Conservation (phyloP, 768 basidiomycete species). For the Boletus reticuloceps region DNA sequence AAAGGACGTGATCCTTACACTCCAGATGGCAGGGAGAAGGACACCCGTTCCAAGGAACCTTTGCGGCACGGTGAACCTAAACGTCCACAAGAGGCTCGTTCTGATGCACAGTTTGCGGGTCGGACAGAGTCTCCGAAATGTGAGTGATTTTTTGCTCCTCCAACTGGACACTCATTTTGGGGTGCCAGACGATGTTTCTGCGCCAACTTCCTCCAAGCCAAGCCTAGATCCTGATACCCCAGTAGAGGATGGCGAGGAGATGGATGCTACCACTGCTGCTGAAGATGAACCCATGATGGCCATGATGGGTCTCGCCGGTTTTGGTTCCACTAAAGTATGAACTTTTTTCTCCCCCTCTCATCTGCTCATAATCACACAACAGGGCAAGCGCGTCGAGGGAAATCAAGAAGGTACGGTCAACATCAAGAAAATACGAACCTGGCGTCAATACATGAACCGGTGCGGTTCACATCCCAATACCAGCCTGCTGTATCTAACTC, state of each 20-base stretch:
- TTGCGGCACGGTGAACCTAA: slow-evolving; percentile 23
- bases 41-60: slow-evolving; percentile 22
- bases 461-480: slow-evolving; percentile 27
- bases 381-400: slow-evolving; percentile 80
- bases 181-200: slow-evolving; percentile 8
- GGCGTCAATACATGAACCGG: slow-evolving; percentile 99
- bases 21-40: slow-evolving; percentile 34
- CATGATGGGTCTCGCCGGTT: slow-evolving; percentile 86
- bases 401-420: slow-evolving; percentile 72
- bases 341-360: background rate
- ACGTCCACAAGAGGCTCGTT: slow-evolving; percentile 16
- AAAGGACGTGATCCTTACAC: slow-evolving; percentile 40
- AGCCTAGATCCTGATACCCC: slow-evolving; percentile 43
- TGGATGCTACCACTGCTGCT: slow-evolving; percentile 55
- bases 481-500: slow-evolving; percentile 10
- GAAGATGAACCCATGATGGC: slow-evolving; percentile 84
- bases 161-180: background rate
- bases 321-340: slow-evolving; percentile 84
- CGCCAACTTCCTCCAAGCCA: slow-evolving; percentile 20
- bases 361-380: slow-evolving; percentile 1
- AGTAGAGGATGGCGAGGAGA: slow-evolving; percentile 49
- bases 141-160: slow-evolving; percentile 5
- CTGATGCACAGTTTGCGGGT: slow-evolving; percentile 11
- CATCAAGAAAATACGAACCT: slow-evolving; percentile 82
- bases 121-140: slow-evolving; percentile 12